A percentile compares a stretch with the other conserved stretches of the same genome.
These are phyloP conservation scores for Globisporangium heterothallicum DNA, from an alignment of 352 stramenopile genomes.

Conservation along the genomic window DNA sequence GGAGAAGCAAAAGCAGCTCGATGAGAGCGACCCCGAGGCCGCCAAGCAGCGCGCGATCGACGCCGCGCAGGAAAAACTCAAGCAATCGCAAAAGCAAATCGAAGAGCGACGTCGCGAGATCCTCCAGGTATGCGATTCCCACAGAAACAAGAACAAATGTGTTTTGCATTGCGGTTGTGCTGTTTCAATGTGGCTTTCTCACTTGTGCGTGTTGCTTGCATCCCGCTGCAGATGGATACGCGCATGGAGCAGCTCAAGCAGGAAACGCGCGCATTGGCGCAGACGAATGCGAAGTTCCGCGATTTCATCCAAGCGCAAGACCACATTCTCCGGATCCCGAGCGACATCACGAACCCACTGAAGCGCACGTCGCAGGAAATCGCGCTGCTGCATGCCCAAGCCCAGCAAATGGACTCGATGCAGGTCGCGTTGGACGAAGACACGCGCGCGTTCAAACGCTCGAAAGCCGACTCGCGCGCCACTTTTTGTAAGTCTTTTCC, in stretches of 20 bases:
- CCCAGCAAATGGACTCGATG: background rate
- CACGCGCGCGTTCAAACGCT: conserved; percentile 2
- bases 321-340: conserved; percentile 1
- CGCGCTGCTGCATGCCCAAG: background rate
- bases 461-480: background rate
- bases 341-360: background rate
- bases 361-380: conserved; percentile 5
- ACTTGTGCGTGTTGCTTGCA: background rate
- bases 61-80: background rate
- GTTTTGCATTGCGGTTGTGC: too few species aligned
- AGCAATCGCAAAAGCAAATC: background rate
- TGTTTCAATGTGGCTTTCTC: too few species aligned
- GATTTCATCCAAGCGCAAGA: background rate
- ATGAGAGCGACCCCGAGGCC: background rate
- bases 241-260: background rate
- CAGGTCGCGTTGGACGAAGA: background rate
- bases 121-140: background rate
- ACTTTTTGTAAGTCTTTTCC: conserved; percentile 4
- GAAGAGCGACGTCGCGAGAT: conserved; percentile 1
- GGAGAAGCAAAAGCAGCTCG: conserved; percentile 8
- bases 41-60: background rate
- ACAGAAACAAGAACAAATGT: too few species aligned
- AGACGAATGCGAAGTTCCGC: background rate
- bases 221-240: conserved; percentile 2
- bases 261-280: conserved; percentile 1